A percentile compares a stretch with the other conserved stretches of the same genome.
These are phyloP conservation scores for Suhomyces prunicola DNA, from an alignment of 805 yeast species.

Conservation along the genomic window DNA sequence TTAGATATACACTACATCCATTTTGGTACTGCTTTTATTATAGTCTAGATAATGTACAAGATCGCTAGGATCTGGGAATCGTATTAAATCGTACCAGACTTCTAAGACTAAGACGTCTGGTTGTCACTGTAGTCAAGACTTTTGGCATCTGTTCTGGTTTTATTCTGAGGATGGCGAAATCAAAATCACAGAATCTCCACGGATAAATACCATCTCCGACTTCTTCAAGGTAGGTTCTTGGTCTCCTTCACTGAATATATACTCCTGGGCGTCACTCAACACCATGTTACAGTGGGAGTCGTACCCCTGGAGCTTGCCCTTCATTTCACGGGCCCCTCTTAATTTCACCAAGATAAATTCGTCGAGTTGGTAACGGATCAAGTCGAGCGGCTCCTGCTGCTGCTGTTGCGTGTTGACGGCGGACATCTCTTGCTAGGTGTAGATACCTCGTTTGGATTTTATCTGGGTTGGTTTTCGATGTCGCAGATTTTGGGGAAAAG, in stretches of 20 bases:
- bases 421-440: constrained; percentile 21
- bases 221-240: constrained; percentile 47
- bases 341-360: constrained; percentile 84
- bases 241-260: constrained; percentile 55
- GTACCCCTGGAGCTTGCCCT: constrained; percentile 87
- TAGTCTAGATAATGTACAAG: neutral
- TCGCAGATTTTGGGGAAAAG: neutral
- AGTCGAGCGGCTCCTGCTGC: constrained; percentile 75
- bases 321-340: constrained; percentile 90
- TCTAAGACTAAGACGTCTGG: neutral
- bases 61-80: neutral
- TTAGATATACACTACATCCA: too few relatives aligned
- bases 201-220: constrained; percentile 87
- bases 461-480: neutral
- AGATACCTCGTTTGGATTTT: too few relatives aligned
- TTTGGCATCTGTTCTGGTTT: neutral
- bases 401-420: constrained; percentile 30
- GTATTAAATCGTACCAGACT: neutral
- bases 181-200: constrained; percentile 96
- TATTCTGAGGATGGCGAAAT: constrained; percentile 47
- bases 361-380: constrained; percentile 80
- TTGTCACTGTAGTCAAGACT: neutral
- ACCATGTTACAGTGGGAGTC: constrained; percentile 97
- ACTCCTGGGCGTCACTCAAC: constrained; percentile 87
- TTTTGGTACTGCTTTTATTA: neutral